Evolutionary conservation across 306 rosid species (phyloP).

Genomic region (Vachellia collinsii): DNA sequence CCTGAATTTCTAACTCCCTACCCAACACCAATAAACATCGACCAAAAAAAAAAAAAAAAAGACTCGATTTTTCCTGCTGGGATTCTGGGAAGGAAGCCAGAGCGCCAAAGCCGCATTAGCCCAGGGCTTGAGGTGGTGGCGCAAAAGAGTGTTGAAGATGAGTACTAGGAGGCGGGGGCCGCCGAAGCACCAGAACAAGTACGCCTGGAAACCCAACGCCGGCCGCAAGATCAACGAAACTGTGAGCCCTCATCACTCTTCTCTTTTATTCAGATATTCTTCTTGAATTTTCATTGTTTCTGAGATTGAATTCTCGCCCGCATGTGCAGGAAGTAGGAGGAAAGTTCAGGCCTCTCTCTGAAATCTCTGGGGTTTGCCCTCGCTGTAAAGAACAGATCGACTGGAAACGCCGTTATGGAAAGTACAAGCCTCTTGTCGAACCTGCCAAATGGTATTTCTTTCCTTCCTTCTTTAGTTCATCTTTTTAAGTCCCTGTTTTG

Average conservation of each 20-base stretch:
- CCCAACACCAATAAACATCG: no score
- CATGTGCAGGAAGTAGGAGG: conserved; percentile 79
- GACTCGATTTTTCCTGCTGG: not conserved
- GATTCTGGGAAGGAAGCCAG: not conserved
- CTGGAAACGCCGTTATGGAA: conserved; percentile 91
- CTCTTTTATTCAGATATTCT: not conserved
- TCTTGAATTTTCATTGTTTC: not conserved
- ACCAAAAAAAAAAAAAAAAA: not conserved
- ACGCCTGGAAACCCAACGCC: conserved; percentile 89
- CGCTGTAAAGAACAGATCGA: conserved; percentile 92
- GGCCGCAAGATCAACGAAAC: conserved; percentile 89
- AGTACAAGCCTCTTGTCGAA: conserved; percentile 77
- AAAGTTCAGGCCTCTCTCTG: conserved; percentile 73
- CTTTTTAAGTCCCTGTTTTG: not conserved
- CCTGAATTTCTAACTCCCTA: no score
- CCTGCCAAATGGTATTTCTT: conserved; percentile 75
- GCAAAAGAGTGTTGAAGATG: conserved; percentile 32
- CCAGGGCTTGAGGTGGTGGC: not conserved
- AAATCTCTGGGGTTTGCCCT: conserved; percentile 79
- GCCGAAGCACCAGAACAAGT: conserved; percentile 77
- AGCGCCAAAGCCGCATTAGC: not conserved
- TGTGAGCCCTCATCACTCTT: conserved; percentile 18
- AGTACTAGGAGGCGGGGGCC: conserved; percentile 53
- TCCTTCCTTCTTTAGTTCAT: not conserved
- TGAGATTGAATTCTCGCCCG: not conserved